These are phyloP conservation scores for Rhodofomes roseus DNA, from an alignment of 1,284 basidiomycete genomes.

Conservation along the genomic window DNA sequence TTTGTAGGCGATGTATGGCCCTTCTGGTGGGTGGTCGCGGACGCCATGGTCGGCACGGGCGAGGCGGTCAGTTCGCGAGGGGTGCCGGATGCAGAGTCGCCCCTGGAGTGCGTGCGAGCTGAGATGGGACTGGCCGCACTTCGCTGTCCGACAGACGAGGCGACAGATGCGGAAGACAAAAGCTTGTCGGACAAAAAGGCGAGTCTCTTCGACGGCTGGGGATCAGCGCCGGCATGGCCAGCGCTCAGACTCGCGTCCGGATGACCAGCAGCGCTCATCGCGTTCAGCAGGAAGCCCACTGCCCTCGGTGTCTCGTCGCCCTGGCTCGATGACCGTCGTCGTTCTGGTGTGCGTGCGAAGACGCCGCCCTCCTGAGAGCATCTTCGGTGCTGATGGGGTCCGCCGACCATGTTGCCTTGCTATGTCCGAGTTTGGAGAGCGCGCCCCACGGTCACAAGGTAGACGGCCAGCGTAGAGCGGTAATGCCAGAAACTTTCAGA, in stretches of 20 bases:
- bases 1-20: constrained; percentile 65
- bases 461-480: neutral
- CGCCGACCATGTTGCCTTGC: neutral
- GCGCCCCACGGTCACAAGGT: neutral
- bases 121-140: constrained; percentile 18
- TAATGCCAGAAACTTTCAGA: neutral
- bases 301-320: constrained; percentile 23
- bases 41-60: constrained; percentile 21
- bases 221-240: constrained; percentile 8
- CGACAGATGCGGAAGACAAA: constrained; percentile 18
- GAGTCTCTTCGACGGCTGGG: constrained; percentile 19
- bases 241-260: constrained; percentile 4
- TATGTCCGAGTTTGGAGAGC: neutral
- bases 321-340: constrained; percentile 26
- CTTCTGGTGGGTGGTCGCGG: constrained; percentile 22
- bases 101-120: constrained; percentile 24
- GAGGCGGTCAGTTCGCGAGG: constrained; percentile 25
- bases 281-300: constrained; percentile 8
- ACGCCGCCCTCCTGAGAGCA: constrained; percentile 15
- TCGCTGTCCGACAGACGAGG: constrained; percentile 16
- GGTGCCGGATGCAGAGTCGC: constrained; percentile 21
- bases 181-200: constrained; percentile 32
- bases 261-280: neutral
- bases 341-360: constrained; percentile 16
- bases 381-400: constrained; percentile 8